phyloP scores from a whole-genome alignment of 2,329 filamentous ascomycete genomes.

The Fonsecaea pedrosoi region DNA sequence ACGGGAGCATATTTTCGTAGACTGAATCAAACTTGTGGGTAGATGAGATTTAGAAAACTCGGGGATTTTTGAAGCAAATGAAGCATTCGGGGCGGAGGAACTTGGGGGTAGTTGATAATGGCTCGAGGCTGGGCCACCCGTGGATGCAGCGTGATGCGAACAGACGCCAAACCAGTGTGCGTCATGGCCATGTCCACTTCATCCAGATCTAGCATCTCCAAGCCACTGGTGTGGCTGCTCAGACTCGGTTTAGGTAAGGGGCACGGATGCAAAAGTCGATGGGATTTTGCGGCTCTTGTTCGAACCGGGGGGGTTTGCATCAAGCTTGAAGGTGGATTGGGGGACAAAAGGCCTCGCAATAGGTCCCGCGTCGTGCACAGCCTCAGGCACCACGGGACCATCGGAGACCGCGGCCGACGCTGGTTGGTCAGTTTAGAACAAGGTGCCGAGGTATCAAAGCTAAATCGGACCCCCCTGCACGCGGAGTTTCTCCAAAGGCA shows the following conservation, averaged over 20 bases:
- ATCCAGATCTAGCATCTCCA: background rate
- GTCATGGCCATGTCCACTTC: background rate
- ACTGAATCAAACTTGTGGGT: background rate
- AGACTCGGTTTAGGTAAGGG: background rate
- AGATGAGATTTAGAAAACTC: background rate
- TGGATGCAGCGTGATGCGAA: background rate
- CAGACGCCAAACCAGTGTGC: background rate
- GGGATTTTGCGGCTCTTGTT: background rate
- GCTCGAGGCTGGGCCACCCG: slow-evolving; percentile 2
- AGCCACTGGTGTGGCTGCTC: background rate
- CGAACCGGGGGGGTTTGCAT: background rate
- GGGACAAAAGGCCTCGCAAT: slow-evolving; percentile 11
- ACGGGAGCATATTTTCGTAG: background rate
- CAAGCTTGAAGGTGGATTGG: background rate
- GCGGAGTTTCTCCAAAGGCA: background rate
- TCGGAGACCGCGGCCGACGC: background rate
- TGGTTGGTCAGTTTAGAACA: background rate
- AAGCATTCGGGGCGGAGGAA: background rate
- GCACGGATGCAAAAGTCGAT: background rate
- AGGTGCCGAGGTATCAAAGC: background rate
- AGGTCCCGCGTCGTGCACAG: background rate
- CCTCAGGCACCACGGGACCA: background rate
- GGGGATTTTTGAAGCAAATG: background rate
- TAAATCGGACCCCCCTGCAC: background rate
- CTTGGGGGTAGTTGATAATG: background rate